phyloP scores from a whole-genome alignment of 1,139 yeast genomes.

The Nadsonia commutata region DNA sequence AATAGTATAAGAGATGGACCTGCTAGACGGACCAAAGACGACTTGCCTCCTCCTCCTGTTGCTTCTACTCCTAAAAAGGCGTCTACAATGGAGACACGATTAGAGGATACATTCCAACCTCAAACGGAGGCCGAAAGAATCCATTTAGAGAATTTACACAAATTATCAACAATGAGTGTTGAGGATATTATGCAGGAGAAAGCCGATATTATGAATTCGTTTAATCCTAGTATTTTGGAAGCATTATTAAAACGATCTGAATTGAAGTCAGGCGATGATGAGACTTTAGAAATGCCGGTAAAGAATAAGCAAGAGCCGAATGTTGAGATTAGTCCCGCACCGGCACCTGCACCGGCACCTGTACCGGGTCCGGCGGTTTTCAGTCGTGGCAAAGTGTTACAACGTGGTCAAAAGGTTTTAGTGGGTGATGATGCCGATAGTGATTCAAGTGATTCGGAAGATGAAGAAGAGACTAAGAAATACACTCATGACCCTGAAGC shows the following conservation, averaged over 20 bases:
- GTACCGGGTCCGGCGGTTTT: conserved; percentile 29
- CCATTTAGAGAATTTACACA: conserved; percentile 58
- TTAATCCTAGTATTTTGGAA: conserved; percentile 58
- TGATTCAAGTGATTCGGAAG: conserved; percentile 3
- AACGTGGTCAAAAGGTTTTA: neutral
- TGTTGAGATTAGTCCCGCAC: too few relatives aligned
- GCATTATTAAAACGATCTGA: conserved; percentile 29
- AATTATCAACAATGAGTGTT: conserved; percentile 45
- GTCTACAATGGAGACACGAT: neutral
- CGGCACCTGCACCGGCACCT: too few relatives aligned
- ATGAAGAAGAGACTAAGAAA: neutral
- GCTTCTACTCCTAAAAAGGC: neutral
- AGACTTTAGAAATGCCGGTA: conserved; percentile 38
- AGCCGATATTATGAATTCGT: conserved; percentile 46
- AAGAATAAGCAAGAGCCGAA: conserved; percentile 24
- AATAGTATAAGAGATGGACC: too few relatives aligned
- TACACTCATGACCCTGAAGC: neutral
- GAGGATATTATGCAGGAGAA: conserved; percentile 53
- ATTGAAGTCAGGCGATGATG: conserved; percentile 12
- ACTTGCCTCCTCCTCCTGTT: too few relatives aligned
- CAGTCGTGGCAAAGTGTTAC: conserved; percentile 29
- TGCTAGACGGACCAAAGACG: too few relatives aligned
- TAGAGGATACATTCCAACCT: neutral
- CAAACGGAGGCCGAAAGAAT: conserved; percentile 34
- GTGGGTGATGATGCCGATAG: neutral